Evolutionary conservation across 2,329 filamentous ascomycete genomes (phyloP), one percentile per base, ranked within the genome.

Genomic region (Sporothrix curviconia): DNA sequence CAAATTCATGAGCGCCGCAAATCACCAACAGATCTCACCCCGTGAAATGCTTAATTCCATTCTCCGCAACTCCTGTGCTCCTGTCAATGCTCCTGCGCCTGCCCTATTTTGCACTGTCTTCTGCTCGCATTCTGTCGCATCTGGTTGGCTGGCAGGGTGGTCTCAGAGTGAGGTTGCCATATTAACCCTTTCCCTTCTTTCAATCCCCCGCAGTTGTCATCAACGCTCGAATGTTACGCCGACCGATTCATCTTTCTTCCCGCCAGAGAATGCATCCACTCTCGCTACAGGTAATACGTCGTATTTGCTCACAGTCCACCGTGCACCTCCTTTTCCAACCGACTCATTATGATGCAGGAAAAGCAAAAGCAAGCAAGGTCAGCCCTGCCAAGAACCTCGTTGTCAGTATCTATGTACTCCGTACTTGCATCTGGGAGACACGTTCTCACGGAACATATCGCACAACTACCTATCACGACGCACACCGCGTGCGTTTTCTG

Each of bases 31-130:
- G 9, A 32, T 7, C 24, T 14, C 30, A 17, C n/a, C n/a, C n/a
- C n/a, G n/a, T n/a, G n/a, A 50, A 30, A 40, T 9, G n/a, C 36
- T 40, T 51, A 51, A 51, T 51, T 51, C 49, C 49, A 51, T 39
- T 14, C 34, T 37, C 49, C 49, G 46, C 30, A 12, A n/a, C 17
- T 14, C 12, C 37, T 25, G 15, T 9, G 8, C 7, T 24, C 46
- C 32, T 28, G 6, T 30, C 24, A 11, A 25, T 3, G 3, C 12
- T 25, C 22, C 44, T 47, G 25, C 15, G 25, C 44, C 44, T 49
- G 2, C 28, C 36, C 36, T 39, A 6, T 12, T n/a, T n/a, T n/a
- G n/a, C n/a, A n/a, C 36, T 39, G 8, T 19, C 34, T 14, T 30
- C 28, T 30, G 3, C 34, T 28, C 49, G 30, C 19, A 42, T 36